Conservation (phyloP, 2,329 filamentous ascomycete species). For the Nemania abortiva region DNA sequence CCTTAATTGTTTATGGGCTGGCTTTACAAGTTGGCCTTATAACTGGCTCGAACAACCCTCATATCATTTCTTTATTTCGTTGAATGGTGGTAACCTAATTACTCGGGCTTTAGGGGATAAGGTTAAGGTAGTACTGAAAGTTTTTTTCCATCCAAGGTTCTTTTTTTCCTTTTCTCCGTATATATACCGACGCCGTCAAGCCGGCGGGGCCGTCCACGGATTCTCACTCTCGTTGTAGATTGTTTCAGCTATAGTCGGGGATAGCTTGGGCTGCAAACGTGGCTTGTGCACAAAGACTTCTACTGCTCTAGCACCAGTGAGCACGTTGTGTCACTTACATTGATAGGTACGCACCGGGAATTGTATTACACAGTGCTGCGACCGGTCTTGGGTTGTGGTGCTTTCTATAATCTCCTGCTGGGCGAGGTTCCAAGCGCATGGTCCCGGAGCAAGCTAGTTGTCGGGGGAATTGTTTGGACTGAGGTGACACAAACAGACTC, state of each 20-base stretch:
- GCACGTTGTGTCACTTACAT: not conserved
- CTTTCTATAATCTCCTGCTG: not conserved
- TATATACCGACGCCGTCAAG: no score
- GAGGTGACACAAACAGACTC: slow-evolving; percentile 18
- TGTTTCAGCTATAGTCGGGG: not conserved
- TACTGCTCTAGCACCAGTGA: not conserved
- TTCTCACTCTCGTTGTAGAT: not conserved
- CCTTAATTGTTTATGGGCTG: no score
- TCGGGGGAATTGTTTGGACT: not conserved
- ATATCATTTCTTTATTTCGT: no score
- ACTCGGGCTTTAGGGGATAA: no score
- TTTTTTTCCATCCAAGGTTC: no score
- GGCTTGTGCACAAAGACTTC: not conserved
- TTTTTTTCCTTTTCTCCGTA: no score
- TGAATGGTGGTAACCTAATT: no score
- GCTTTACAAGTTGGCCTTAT: no score
- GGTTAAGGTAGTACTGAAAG: no score
- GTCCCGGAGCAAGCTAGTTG: not conserved
- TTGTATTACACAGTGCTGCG: not conserved
- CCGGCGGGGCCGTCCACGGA: no score
- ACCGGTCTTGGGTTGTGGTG: not conserved
- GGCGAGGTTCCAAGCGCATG: not conserved
- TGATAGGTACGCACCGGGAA: not conserved
- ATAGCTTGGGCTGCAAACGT: not conserved
- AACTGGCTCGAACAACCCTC: no score